phyloP scores from a whole-genome alignment of 2,329 filamentous ascomycete species.

The Pestalotiopsis sp. region DNA sequence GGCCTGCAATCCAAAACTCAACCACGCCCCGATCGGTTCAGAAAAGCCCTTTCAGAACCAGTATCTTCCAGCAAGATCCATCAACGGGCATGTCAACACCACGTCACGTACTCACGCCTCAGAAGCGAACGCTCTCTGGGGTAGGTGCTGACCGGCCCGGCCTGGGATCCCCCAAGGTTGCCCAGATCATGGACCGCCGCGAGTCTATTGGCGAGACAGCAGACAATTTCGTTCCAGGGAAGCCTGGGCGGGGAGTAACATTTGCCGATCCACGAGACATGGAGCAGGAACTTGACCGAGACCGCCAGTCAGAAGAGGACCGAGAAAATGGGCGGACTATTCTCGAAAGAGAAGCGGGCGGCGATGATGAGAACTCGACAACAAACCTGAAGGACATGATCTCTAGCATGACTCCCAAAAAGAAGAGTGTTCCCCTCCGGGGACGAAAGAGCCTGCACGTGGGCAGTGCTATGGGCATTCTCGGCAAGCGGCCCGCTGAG shows the following conservation, averaged over 20 bases:
- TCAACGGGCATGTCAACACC: conserved; percentile 63
- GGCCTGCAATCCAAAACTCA: conserved; percentile 30
- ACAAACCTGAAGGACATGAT: conserved; percentile 78
- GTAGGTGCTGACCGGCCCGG: conserved; percentile 72
- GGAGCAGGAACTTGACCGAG: conserved; percentile 65
- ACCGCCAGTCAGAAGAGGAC: conserved; percentile 62
- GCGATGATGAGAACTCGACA: conserved; percentile 63
- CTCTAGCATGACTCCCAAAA: conserved; percentile 75
- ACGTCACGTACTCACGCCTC: conserved; percentile 65
- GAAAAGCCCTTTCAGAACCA: conserved; percentile 35
- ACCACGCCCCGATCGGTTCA: conserved; percentile 27
- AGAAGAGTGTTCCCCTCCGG: conserved; percentile 52
- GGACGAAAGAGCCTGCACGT: conserved; percentile 78
- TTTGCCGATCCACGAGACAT: conserved; percentile 69
- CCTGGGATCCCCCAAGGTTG: conserved; percentile 75
- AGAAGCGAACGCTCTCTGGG: conserved; percentile 63
- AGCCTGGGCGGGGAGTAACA: conserved; percentile 50
- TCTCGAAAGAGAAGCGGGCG: conserved; percentile 54
- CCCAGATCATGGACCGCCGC: conserved; percentile 71
- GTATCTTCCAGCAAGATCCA: conserved; percentile 31
- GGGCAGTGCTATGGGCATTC: conserved; percentile 71
- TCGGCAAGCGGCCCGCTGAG: conserved; percentile 75
- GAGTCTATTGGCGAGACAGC: conserved; percentile 72
- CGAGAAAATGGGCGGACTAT: conserved; percentile 62
- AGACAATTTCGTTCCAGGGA: conserved; percentile 62